phyloP scores from a whole-genome alignment of 192 early-diverging fungal species.

The Backusella parvicylindrica region DNA sequence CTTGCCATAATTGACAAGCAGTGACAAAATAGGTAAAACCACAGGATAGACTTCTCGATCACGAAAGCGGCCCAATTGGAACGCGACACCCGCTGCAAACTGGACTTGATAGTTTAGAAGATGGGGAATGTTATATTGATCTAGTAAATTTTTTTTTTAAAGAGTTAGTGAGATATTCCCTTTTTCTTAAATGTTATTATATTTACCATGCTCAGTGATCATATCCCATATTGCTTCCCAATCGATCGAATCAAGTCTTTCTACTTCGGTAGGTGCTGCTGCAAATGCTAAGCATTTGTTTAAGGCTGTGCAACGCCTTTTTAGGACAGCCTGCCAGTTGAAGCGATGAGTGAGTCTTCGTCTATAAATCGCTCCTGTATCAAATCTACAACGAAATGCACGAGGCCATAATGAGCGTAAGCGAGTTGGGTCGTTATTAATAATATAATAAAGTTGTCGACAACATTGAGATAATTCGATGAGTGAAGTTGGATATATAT shows the following conservation, averaged over 20 bases:
- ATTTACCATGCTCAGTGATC: conserved; percentile 40
- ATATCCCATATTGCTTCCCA: conserved; percentile 38
- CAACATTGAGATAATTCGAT: conserved; percentile 21
- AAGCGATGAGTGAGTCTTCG: conserved; percentile 11
- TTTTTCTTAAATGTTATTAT: neutral
- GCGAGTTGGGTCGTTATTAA: conserved; percentile 14
- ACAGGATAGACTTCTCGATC: conserved; percentile 23
- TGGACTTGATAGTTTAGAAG: conserved; percentile 29
- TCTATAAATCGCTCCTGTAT: conserved; percentile 38
- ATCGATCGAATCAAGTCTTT: conserved; percentile 13
- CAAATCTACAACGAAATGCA: conserved; percentile 26
- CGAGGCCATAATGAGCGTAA: conserved; percentile 21
- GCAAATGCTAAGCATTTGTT: conserved; percentile 16
- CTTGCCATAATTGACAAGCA: conserved; percentile 36
- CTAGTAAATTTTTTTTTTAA: conserved; percentile 14
- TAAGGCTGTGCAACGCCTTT: conserved; percentile 26
- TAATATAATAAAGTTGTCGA: conserved; percentile 12
- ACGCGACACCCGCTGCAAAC: conserved; percentile 24
- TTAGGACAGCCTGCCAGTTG: conserved; percentile 25
- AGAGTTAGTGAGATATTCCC: neutral
- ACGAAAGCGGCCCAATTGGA: conserved; percentile 21
- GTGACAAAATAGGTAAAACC: conserved; percentile 31
- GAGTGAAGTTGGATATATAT: conserved; percentile 20
- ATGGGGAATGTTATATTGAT: conserved; percentile 32
- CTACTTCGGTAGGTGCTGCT: neutral